phyloP scores from a whole-genome alignment of 148 eudicot species.

The Cornus florida region DNA sequence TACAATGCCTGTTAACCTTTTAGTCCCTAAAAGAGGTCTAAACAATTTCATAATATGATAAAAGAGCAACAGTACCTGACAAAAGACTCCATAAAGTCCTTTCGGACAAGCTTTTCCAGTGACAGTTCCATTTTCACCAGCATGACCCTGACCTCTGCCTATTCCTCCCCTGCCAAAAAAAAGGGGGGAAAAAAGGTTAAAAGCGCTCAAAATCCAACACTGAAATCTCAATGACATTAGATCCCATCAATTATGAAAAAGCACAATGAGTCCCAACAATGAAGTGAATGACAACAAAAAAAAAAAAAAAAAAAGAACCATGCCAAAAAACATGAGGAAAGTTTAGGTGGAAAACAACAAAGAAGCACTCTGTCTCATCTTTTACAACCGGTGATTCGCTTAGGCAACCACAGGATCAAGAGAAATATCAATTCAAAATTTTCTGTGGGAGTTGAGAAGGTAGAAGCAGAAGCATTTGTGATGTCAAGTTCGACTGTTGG shows the following conservation, averaged over 20 bases:
- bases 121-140: constrained; percentile 85
- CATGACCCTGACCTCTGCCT: constrained; percentile 64
- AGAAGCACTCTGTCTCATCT: not conserved
- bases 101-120: constrained; percentile 87
- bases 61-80: constrained; percentile 54
- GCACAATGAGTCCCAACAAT: not conserved
- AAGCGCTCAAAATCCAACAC: not conserved
- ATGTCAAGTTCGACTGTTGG: not conserved
- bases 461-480: not conserved
- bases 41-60: not conserved
- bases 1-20: not conserved
- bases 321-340: not conserved
- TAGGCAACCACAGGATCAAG: not conserved
- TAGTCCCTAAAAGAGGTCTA: not conserved
- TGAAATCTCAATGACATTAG: not conserved
- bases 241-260: not conserved
- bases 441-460: not conserved
- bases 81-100: constrained; percentile 92
- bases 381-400: not conserved
- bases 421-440: not conserved
- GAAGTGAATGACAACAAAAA: not conserved
- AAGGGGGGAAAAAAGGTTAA: not conserved
- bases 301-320: not conserved
- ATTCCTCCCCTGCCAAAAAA: constrained; percentile 71
- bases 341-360: not conserved